These are phyloP conservation scores for Ascosphaera apis DNA, from an alignment of 2,329 filamentous ascomycete species.

Conservation along the genomic window DNA sequence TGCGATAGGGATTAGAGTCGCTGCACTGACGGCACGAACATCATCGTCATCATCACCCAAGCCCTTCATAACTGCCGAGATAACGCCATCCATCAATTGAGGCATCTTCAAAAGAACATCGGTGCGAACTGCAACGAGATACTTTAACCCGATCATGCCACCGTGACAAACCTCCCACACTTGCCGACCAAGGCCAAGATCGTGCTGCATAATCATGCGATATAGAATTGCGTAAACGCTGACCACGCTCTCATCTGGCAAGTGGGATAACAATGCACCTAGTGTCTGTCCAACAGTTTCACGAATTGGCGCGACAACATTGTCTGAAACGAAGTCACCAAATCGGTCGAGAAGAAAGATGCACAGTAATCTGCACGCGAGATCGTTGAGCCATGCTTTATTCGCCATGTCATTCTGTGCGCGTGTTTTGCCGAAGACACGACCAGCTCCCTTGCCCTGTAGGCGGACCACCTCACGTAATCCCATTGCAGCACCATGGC, in stretches of 20 bases:
- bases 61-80: constrained; percentile 84
- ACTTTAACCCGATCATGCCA: constrained; percentile 89
- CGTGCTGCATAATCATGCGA: constrained; percentile 76
- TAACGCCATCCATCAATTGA: constrained; percentile 76
- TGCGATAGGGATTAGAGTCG: constrained; percentile 90
- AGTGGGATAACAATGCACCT: constrained; percentile 66
- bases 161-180: constrained; percentile 94
- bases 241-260: constrained; percentile 57
- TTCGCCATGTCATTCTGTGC: constrained; percentile 60
- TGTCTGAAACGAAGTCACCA: constrained; percentile 93
- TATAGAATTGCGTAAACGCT: constrained; percentile 67
- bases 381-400: constrained; percentile 69
- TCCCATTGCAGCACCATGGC: constrained; percentile 89
- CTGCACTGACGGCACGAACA: constrained; percentile 86
- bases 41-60: constrained; percentile 81
- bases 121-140: constrained; percentile 84
- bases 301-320: constrained; percentile 82
- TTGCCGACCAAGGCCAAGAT: constrained; percentile 47
- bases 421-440: constrained; percentile 44
- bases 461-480: constrained; percentile 74
- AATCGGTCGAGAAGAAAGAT: constrained; percentile 96
- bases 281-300: constrained; percentile 90
- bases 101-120: constrained; percentile 68
- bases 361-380: constrained; percentile 83
- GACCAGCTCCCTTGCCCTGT: constrained; percentile 76